Evolutionary conservation across 257 asterid species (phyloP).

Genomic region (Cordia subcordata): DNA sequence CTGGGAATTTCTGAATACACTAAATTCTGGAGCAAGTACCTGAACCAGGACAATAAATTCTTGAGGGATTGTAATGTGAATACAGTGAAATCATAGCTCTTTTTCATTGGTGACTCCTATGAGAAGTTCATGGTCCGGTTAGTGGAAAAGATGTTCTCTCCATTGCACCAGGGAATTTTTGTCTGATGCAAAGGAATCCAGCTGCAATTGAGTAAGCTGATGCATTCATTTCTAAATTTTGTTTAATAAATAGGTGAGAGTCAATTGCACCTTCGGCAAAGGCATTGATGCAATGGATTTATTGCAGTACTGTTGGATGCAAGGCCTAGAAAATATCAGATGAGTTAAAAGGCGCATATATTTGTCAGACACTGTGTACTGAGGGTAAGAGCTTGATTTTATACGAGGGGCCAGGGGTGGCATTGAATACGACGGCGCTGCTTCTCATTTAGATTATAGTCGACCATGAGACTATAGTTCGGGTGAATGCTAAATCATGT

Average conservation of each 20-base stretch:
- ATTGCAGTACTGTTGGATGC: neutral
- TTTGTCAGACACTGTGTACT: no score
- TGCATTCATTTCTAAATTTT: neutral
- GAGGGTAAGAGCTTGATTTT: no score
- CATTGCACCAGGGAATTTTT: neutral
- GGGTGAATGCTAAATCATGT: no score
- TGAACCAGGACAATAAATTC: constrained; percentile 59
- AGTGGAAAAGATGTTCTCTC: neutral
- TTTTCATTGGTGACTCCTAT: constrained; percentile 15
- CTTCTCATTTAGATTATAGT: no score
- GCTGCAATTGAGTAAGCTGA: neutral
- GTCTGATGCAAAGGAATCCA: neutral
- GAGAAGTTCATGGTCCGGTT: neutral
- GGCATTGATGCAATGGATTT: neutral
- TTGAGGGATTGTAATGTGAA: constrained; percentile 87
- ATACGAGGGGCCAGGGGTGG: no score
- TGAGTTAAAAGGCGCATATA: neutral
- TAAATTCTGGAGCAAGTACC: constrained; percentile 65
- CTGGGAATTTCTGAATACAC: constrained; percentile 79
- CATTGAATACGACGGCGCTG: no score
- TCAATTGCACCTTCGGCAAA: no score
- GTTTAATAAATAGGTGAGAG: constrained; percentile 2
- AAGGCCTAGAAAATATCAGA: neutral
- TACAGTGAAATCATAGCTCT: constrained; percentile 27
- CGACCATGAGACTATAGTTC: constrained; percentile 4